phyloP scores from a whole-genome alignment of 192 early-diverging fungal species.

The Bifiguratus adelaidae region DNA sequence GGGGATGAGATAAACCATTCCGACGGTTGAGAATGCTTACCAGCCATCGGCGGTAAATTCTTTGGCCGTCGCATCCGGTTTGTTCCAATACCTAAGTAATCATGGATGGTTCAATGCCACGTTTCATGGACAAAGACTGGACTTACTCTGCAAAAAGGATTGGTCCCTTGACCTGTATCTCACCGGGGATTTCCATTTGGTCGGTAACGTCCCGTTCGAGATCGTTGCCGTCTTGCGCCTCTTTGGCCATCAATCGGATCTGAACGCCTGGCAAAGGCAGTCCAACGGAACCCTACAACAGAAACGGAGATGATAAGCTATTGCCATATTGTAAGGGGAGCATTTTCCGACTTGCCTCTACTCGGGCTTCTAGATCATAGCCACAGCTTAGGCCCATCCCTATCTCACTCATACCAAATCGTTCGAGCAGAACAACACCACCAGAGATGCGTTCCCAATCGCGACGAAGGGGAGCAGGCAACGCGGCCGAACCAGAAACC shows the following conservation, averaged over 20 bases:
- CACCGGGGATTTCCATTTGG: constrained; percentile 38
- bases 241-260: constrained; percentile 41
- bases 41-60: constrained; percentile 65
- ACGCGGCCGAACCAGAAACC: constrained; percentile 65
- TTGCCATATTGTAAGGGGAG: neutral
- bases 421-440: constrained; percentile 62
- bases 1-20: neutral
- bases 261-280: constrained; percentile 60
- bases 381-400: constrained; percentile 79
- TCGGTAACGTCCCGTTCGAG: constrained; percentile 38
- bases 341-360: constrained; percentile 11
- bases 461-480: constrained; percentile 58
- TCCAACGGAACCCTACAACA: constrained; percentile 53
- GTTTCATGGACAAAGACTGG: neutral
- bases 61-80: constrained; percentile 56
- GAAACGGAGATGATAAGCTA: neutral
- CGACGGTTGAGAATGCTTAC: constrained; percentile 14
- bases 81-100: constrained; percentile 53
- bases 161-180: constrained; percentile 63
- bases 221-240: constrained; percentile 26
- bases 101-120: neutral
- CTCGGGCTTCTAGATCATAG: constrained; percentile 22
- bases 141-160: constrained; percentile 63
- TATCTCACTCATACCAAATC: constrained; percentile 87
- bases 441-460: constrained; percentile 64